phyloP scores from a whole-genome alignment of 345 rosid genomes.

The Salix koriyanagi region DNA sequence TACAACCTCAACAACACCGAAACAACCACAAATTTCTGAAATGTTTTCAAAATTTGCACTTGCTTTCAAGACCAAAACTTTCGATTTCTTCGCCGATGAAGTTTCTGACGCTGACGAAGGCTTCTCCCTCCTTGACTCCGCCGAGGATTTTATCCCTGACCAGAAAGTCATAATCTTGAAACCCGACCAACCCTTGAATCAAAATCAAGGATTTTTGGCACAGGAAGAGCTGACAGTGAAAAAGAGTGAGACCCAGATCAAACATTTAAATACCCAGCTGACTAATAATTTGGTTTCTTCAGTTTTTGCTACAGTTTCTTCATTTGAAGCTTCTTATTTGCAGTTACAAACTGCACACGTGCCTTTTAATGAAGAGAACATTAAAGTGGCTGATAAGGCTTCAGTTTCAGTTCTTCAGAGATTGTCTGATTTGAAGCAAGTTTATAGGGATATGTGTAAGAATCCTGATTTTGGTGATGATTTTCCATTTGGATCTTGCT shows the following conservation, averaged over 20 bases:
- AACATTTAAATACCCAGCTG: slow-evolving; percentile 40
- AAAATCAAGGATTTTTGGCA: not conserved
- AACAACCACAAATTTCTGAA: slow-evolving; percentile 70
- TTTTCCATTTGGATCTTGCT: slow-evolving; percentile 61
- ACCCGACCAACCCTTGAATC: slow-evolving; percentile 48
- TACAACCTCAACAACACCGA: slow-evolving; percentile 30
- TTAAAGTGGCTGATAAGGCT: slow-evolving; percentile 71
- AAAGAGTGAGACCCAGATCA: slow-evolving; percentile 23
- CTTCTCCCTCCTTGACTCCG: slow-evolving; percentile 67
- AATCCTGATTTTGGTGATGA: slow-evolving; percentile 42
- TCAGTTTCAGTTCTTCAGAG: slow-evolving; percentile 64
- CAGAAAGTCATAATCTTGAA: slow-evolving; percentile 90
- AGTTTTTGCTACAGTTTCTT: slow-evolving; percentile 60
- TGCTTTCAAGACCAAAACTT: slow-evolving; percentile 86
- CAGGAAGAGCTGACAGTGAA: not conserved
- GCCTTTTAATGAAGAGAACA: slow-evolving; percentile 59
- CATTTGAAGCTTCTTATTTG: slow-evolving; percentile 83
- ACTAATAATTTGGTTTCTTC: slow-evolving; percentile 61
- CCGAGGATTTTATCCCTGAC: slow-evolving; percentile 86
- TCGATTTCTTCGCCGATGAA: slow-evolving; percentile 60
- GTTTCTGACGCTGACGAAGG: slow-evolving; percentile 35
- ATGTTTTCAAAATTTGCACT: slow-evolving; percentile 95
- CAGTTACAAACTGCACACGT: slow-evolving; percentile 82
- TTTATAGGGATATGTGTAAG: slow-evolving; percentile 41
- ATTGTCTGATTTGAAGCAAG: slow-evolving; percentile 63